Evolutionary conservation across 2,329 filamentous ascomycete genomes (phyloP).

Genomic region (Colletotrichum lentis): DNA sequence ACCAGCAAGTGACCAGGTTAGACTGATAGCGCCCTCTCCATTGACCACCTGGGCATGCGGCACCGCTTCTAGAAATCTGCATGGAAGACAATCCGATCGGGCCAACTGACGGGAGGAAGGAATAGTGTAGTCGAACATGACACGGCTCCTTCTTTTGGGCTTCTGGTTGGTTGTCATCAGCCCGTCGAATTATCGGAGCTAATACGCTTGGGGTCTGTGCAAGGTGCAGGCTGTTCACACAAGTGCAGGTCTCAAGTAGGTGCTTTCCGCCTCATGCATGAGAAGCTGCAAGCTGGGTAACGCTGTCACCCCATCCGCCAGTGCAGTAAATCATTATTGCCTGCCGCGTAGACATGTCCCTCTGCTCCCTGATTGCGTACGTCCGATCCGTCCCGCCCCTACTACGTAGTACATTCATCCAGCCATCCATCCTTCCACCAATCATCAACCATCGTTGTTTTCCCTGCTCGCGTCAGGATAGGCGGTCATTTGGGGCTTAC

Average conservation of each 20-base stretch:
- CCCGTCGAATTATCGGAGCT: slow-evolving; percentile 24
- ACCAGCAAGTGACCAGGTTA: too few relatives aligned
- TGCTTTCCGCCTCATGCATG: neutral
- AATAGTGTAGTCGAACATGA: slow-evolving; percentile 5
- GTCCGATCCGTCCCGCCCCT: too few relatives aligned
- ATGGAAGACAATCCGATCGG: slow-evolving; percentile 24
- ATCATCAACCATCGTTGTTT: too few relatives aligned
- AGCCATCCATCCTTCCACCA: too few relatives aligned
- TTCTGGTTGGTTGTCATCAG: slow-evolving; percentile 12
- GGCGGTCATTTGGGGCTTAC: too few relatives aligned
- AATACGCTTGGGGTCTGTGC: neutral
- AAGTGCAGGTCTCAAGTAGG: neutral
- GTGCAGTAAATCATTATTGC: too few relatives aligned
- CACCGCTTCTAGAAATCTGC: slow-evolving; percentile 29
- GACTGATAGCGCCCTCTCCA: neutral
- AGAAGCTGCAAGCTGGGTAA: neutral
- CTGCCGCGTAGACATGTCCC: neutral
- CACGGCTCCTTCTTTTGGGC: neutral
- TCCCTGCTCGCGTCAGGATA: too few relatives aligned
- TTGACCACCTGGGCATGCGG: neutral
- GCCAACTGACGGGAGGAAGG: slow-evolving; percentile 10
- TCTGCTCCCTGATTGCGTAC: neutral
- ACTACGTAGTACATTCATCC: too few relatives aligned
- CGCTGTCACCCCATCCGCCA: too few relatives aligned
- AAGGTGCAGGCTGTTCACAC: neutral